A percentile compares a stretch with the other conserved stretches of the same genome.
These are phyloP conservation scores for Polygonum maritimum DNA, from an alignment of 148 eudicot genomes.

Conservation along the genomic window DNA sequence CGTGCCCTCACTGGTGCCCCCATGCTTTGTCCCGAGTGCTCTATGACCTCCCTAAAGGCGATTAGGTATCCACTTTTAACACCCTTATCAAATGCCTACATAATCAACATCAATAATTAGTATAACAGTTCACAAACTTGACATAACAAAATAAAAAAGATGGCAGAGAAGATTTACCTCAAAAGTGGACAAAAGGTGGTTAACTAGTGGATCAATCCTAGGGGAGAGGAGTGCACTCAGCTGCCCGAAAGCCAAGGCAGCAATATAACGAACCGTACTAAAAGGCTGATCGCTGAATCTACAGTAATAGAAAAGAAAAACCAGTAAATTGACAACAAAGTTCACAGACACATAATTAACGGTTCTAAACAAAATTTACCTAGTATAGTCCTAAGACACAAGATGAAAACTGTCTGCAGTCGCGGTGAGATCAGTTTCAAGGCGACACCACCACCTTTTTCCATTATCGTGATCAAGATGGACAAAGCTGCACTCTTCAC, in stretches of 20 bases:
- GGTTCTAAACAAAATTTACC: conserved; percentile 32
- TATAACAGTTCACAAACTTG: not conserved
- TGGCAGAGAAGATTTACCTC: conserved; percentile 42
- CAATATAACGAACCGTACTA: conserved; percentile 95
- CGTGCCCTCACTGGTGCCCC: conserved; percentile 56
- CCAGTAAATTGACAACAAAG: not conserved
- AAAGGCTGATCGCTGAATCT: no score
- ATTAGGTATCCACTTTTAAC: conserved; percentile 77
- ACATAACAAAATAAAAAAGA: conserved; percentile 5
- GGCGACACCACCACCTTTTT: conserved; percentile 85
- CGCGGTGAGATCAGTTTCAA: conserved; percentile 95
- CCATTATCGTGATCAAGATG: conserved; percentile 76
- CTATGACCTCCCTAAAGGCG: conserved; percentile 86
- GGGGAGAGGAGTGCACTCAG: conserved; percentile 90
- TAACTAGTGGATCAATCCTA: conserved; percentile 94
- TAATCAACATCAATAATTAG: conserved; percentile 9
- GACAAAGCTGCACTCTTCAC: conserved; percentile 96
- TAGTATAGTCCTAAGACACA: conserved; percentile 81
- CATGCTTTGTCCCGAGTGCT: conserved; percentile 85
- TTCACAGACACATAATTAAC: not conserved
- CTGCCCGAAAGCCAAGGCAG: conserved; percentile 95
- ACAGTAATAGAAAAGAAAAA: conserved; percentile 23
- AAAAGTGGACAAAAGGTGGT: conserved; percentile 79
- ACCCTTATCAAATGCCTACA: conserved; percentile 78
- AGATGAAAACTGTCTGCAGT: conserved; percentile 89